Evolutionary conservation across 805 yeast genomes (phyloP).

Genomic region (Vanderwaltozyma verrucispora): DNA sequence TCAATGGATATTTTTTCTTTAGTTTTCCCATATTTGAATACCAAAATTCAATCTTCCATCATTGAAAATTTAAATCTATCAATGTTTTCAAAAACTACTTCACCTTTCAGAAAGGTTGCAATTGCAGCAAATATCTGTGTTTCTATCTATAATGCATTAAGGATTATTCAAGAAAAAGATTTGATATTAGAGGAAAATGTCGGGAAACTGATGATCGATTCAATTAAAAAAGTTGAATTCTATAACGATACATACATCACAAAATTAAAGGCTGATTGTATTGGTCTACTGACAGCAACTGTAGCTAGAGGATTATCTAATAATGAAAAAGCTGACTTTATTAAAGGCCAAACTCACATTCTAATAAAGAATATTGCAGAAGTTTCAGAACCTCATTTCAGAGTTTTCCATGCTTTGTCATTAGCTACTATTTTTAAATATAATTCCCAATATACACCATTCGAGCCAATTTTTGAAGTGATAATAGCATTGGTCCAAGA

Average conservation of each 20-base stretch:
- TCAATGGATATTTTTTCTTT: slow-evolving; percentile 69
- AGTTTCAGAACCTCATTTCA: slow-evolving; percentile 49
- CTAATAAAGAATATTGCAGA: slow-evolving; percentile 56
- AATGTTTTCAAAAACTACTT: slow-evolving; percentile 33
- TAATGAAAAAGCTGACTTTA: slow-evolving; percentile 6
- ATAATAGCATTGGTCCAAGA: slow-evolving; percentile 53
- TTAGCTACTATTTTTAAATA: slow-evolving; percentile 38
- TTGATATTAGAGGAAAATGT: slow-evolving; percentile 29
- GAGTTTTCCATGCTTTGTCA: slow-evolving; percentile 48
- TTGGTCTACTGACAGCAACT: slow-evolving; percentile 41
- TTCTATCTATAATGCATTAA: slow-evolving; percentile 47
- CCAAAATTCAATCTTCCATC: slow-evolving; percentile 79
- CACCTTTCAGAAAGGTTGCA: slow-evolving; percentile 34
- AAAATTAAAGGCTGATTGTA: slow-evolving; percentile 41
- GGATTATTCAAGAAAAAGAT: slow-evolving; percentile 14
- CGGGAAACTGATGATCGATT: slow-evolving; percentile 39
- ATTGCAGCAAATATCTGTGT: slow-evolving; percentile 51
- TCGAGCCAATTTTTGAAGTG: slow-evolving; percentile 43
- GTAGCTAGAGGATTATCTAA: slow-evolving; percentile 14
- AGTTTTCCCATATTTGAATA: slow-evolving; percentile 59
- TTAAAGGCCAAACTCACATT: slow-evolving; percentile 37
- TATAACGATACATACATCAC: slow-evolving; percentile 34
- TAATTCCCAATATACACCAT: slow-evolving; percentile 30
- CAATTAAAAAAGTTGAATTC: slow-evolving; percentile 35
- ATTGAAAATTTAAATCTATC: slow-evolving; percentile 64